Evolutionary conservation across 1,284 basidiomycete species (phyloP).

Genomic region (Pyrrhoderma noxium): DNA sequence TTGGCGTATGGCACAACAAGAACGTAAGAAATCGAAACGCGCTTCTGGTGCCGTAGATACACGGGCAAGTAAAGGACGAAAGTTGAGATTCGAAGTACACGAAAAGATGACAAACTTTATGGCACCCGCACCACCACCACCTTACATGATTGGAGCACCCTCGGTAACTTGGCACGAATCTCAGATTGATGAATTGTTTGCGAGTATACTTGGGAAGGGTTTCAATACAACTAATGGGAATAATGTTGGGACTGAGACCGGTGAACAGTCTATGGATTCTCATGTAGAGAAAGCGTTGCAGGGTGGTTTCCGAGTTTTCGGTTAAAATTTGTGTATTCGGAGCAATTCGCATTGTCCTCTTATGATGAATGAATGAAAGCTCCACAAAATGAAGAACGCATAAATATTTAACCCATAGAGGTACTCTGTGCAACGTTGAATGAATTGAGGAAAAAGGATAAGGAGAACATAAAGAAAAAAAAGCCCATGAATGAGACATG

Average conservation of each 20-base stretch:
- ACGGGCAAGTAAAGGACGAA: slow-evolving; percentile 88
- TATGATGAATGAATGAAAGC: too few species aligned
- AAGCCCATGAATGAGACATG: too few species aligned
- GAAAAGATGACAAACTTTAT: slow-evolving; percentile 93
- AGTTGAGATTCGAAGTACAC: slow-evolving; percentile 83
- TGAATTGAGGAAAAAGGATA: too few species aligned
- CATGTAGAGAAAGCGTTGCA: slow-evolving; percentile 28
- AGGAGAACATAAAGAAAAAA: too few species aligned
- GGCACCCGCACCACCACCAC: slow-evolving; percentile 67
- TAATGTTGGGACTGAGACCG: slow-evolving; percentile 20
- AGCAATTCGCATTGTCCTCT: too few species aligned
- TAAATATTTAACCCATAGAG: too few species aligned
- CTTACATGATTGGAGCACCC: slow-evolving; percentile 4
- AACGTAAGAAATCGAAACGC: slow-evolving; percentile 53
- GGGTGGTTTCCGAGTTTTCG: slow-evolving; percentile 51
- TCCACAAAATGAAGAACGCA: too few species aligned
- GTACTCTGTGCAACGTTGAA: too few species aligned
- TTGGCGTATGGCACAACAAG: slow-evolving; percentile 61
- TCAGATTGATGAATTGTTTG: slow-evolving; percentile 88
- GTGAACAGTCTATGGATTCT: slow-evolving; percentile 20
- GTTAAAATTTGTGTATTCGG: slow-evolving; percentile 32
- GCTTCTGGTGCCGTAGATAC: slow-evolving; percentile 80
- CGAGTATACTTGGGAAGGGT: slow-evolving; percentile 71
- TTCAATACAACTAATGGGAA: slow-evolving; percentile 34
- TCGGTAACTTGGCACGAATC: slow-evolving; percentile 75